Evolutionary conservation across 2,329 filamentous ascomycete species (phyloP), one percentile per base, ranked within the genome.

Genomic region (Aurifilum marmelostoma): DNA sequence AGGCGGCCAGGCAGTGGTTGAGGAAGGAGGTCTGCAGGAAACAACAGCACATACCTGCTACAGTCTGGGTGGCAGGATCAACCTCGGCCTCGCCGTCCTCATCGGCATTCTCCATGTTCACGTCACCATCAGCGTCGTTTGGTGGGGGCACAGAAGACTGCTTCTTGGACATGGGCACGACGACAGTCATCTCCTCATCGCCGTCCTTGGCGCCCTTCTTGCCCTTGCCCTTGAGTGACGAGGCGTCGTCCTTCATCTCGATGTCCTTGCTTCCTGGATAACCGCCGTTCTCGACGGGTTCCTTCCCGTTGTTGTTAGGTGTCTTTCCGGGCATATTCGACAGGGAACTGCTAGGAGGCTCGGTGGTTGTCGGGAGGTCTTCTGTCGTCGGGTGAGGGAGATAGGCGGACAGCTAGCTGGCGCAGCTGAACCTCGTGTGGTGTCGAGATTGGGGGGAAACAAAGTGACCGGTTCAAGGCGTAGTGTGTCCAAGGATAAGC

Each of bases 111-210:
- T 88, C 88, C 91, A 94, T 94, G 73, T 84, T 82, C 72, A 93
- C 84, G 78, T 94, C 92, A 65, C 86, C 89, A 74, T 93, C 90
- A 70, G 84, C 84, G 76, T 91, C 88, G 73, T 88, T 84, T 41
- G 83, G 80, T 67, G 83, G 80, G 72, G 85, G 83, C 73, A 83
- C 83, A 69, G 89, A 85, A 69, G 86, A 80, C 81, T 88, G 81
- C 77, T 86, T 86, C 83, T 93, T 93, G 73, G 89, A 87, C 69
- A 90, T 90, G 67, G 91, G 91, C 59, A 93, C 90, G 75, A 94
- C 91, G 73, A 93, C 91, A 64, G 91, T 93, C 90, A 93, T 93
- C 83, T 93, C 91, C 75, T 90, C 89, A 74, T 92, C 91, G 76
- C 86, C 89, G 76, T 93, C 89, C 80, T 89, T 90, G 75, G 76